Conservation (phyloP, 139 green algal genomes). For the Chlorella sp. region DNA sequence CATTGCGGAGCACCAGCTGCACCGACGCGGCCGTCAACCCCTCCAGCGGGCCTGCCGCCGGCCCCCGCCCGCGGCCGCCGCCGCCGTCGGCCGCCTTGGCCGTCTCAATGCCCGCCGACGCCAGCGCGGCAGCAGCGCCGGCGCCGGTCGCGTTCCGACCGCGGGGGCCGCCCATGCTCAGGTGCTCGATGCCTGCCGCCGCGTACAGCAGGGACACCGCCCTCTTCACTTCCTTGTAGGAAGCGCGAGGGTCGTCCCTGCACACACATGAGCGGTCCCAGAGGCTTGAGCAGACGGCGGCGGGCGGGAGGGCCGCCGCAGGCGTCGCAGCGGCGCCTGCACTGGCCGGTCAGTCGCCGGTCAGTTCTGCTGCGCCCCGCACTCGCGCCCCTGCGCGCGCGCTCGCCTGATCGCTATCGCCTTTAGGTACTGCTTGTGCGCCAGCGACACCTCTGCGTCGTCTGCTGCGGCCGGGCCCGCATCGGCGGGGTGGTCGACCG, state of each 20-base stretch:
- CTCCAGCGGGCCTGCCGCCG: neutral
- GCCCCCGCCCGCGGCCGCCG: neutral
- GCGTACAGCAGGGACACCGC: constrained; percentile 45
- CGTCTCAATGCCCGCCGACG: neutral
- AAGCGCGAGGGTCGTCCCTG: constrained; percentile 20
- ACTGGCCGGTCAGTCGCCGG: no score
- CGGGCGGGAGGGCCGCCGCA: no score
- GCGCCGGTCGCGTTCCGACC: no score
- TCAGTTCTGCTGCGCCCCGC: no score
- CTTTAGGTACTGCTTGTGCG: constrained; percentile 39
- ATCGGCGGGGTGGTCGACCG: no score
- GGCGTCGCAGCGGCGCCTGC: no score
- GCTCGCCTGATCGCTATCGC: constrained; percentile 35
- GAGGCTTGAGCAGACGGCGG: no score
- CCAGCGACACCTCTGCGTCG: constrained; percentile 12
- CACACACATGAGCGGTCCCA: no score
- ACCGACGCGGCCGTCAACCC: constrained; percentile 29
- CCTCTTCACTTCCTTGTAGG: constrained; percentile 23
- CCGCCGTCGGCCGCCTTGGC: neutral
- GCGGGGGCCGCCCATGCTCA: constrained; percentile 11
- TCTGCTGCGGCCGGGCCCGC: neutral
- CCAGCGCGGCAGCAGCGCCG: neutral
- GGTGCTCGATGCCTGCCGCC: constrained; percentile 49
- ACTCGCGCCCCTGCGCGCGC: neutral
- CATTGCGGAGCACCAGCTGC: constrained; percentile 26